These are phyloP conservation scores for Xylaria palmicola DNA, from an alignment of 495 filamentous ascomycete species.

Conservation along the genomic window DNA sequence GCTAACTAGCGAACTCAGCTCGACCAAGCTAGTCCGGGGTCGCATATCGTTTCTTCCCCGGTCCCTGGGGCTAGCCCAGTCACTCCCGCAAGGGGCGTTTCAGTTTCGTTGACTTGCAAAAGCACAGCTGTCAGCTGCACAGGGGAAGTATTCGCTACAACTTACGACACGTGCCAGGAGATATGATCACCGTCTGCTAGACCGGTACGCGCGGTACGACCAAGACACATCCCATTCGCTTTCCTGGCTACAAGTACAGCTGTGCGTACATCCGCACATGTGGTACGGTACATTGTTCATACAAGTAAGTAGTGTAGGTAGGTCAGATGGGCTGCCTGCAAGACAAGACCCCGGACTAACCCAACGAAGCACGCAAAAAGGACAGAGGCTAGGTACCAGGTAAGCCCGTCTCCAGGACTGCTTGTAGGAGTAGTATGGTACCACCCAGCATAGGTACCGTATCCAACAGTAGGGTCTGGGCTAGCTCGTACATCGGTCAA, in stretches of 20 bases:
- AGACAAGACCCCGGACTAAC: slow-evolving; percentile 5
- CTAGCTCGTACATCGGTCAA: slow-evolving; percentile 16
- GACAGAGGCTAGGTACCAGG: neutral
- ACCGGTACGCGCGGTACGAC: slow-evolving; percentile 6
- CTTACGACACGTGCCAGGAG: slow-evolving; percentile 15
- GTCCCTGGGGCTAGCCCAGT: slow-evolving; percentile 16
- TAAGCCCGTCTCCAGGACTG: slow-evolving; percentile 7
- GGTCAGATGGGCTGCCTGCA: slow-evolving; percentile 9
- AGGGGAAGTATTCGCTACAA: slow-evolving; percentile 13
- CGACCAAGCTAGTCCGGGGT: slow-evolving; percentile 19
- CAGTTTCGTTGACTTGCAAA: slow-evolving; percentile 12
- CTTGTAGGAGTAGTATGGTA: too few relatives aligned
- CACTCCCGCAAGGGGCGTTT: slow-evolving; percentile 17
- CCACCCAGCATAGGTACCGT: slow-evolving; percentile 2
- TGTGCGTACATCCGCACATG: slow-evolving; percentile 3
- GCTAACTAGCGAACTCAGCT: slow-evolving; percentile 18
- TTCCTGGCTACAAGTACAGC: neutral
- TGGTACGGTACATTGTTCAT: neutral
- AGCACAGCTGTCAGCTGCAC: slow-evolving; percentile 5
- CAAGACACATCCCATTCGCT: slow-evolving; percentile 3
- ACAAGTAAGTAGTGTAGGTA: too few relatives aligned
- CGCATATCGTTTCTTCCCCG: slow-evolving; percentile 18
- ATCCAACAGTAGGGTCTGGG: slow-evolving; percentile 5
- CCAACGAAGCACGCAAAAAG: slow-evolving; percentile 4
- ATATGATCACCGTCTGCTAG: slow-evolving; percentile 4